phyloP scores from a whole-genome alignment of 2,329 filamentous ascomycete species.

The Trichoderma lentiforme region DNA sequence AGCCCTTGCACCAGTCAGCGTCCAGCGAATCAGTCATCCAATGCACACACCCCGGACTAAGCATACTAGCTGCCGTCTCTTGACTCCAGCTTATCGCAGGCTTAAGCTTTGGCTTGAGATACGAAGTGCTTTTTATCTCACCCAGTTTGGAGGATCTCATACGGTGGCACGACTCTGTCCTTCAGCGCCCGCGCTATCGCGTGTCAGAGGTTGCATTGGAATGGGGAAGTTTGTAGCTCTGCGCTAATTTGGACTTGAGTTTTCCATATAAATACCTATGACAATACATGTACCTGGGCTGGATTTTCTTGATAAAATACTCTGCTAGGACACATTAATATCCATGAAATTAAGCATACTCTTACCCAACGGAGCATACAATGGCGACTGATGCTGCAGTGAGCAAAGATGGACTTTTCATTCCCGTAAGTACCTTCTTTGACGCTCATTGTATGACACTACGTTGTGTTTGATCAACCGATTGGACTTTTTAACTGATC shows the following conservation, averaged over 20 bases:
- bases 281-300: neutral
- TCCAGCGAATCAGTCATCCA: neutral
- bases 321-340: neutral
- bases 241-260: neutral
- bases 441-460: neutral
- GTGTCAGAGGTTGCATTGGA: neutral
- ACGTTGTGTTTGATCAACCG: neutral
- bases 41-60: neutral
- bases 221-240: neutral
- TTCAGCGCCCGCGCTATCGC: neutral
- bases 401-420: conserved; percentile 50
- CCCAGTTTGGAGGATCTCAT: neutral
- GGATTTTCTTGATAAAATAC: neutral
- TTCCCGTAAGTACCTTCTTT: conserved; percentile 43
- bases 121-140: neutral
- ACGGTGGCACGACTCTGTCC: neutral
- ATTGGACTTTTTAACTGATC: neutral
- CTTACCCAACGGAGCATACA: neutral
- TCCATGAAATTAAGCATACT: neutral
- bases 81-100: conserved; percentile 2
- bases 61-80: conserved; percentile 2
- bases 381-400: conserved; percentile 43
- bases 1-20: conserved; percentile 6
- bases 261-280: neutral
- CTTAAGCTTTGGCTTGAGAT: neutral